Conservation (phyloP, 1,284 basidiomycete genomes). For the Cryptococcus sp. region DNA sequence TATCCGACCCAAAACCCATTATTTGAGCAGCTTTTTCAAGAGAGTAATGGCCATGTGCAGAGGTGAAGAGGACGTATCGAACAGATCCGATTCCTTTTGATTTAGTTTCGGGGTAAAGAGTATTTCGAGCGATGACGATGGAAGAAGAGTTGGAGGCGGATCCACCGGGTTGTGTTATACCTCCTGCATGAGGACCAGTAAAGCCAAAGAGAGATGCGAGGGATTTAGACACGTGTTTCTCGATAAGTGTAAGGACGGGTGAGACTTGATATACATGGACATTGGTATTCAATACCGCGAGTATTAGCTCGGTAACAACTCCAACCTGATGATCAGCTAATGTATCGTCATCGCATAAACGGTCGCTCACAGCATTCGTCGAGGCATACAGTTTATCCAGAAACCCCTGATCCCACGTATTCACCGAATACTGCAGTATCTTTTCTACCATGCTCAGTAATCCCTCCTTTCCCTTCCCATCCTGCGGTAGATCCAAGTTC, state of each 20-base stretch:
- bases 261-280: conserved; percentile 47
- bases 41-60: conserved; percentile 43
- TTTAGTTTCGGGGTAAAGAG: conserved; percentile 38
- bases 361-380: conserved; percentile 33
- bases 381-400: conserved; percentile 46
- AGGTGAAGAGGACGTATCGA: conserved; percentile 43
- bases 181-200: conserved; percentile 16
- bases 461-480: conserved; percentile 14
- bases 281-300: conserved; percentile 47
- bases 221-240: conserved; percentile 19
- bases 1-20: conserved; percentile 41
- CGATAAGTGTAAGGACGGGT: conserved; percentile 42
- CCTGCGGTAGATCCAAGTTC: conserved; percentile 9
- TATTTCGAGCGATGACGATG: conserved; percentile 45
- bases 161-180: conserved; percentile 38
- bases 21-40: conserved; percentile 48
- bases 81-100: conserved; percentile 28
- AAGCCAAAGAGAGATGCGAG: conserved; percentile 26
- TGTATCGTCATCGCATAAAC: not conserved
- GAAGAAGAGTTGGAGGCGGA: conserved; percentile 45
- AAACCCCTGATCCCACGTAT: conserved; percentile 34
- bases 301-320: conserved; percentile 43
- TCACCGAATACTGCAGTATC: conserved; percentile 24
- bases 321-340: conserved; percentile 19
- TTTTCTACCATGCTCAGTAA: conserved; percentile 17